phyloP scores from a whole-genome alignment of 345 rosid genomes.

The Adansonia digitata region DNA sequence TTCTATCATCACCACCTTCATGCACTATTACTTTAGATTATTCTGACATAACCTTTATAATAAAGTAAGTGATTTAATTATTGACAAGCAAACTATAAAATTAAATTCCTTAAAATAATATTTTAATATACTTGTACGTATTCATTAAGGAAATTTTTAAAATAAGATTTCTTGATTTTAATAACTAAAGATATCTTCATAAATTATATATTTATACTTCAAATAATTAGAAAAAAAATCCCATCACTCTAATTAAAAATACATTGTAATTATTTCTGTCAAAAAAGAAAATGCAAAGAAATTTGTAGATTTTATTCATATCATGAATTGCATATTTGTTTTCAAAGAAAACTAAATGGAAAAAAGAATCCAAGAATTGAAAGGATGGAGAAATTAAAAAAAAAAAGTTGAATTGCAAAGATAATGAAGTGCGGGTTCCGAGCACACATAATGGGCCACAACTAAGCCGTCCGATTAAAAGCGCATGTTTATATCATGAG shows the following conservation, averaged over 20 bases:
- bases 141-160: no score
- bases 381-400: not conserved
- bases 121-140: no score
- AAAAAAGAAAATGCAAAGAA: no score
- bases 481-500: constrained; percentile 36
- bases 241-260: no score
- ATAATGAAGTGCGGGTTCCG: constrained; percentile 14
- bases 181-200: no score
- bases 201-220: no score
- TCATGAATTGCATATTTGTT: no score
- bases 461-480: constrained; percentile 35
- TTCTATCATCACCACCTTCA: not conserved
- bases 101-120: no score
- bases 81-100: not conserved
- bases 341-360: not conserved
- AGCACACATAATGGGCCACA: constrained; percentile 12
- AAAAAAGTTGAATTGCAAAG: not conserved
- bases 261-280: no score
- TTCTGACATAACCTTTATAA: not conserved
- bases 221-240: no score
- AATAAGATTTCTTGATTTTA: no score
- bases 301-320: not conserved
- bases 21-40: not conserved
- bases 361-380: constrained; percentile 2
- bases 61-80: not conserved